phyloP scores from a whole-genome alignment of 2,329 filamentous ascomycete species.

The Cercospora citrullina region DNA sequence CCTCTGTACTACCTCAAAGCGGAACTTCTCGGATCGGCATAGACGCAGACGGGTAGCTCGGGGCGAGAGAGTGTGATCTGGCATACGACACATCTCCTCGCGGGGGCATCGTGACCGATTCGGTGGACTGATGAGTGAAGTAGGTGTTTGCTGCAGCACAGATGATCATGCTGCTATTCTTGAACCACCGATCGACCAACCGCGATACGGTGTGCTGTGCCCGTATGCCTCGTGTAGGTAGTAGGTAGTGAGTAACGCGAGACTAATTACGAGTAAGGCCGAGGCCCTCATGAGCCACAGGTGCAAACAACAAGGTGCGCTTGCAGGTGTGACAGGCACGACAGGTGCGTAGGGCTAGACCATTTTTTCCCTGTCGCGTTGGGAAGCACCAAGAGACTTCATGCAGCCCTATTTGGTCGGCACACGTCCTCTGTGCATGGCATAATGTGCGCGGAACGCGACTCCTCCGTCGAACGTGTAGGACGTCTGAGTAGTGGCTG shows the following conservation, averaged over 20 bases:
- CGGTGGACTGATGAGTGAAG: not conserved
- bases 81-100: not conserved
- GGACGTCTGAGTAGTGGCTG: not conserved
- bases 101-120: not conserved
- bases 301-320: not conserved
- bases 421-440: not conserved
- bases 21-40: not conserved
- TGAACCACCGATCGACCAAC: not conserved
- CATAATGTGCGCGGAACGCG: not conserved
- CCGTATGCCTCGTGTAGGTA: not conserved
- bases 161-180: not conserved
- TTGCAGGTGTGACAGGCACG: not conserved
- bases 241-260: not conserved
- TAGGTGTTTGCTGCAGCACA: not conserved
- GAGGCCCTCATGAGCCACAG: not conserved
- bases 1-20: not conserved
- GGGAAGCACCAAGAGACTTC: not conserved
- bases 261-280: not conserved
- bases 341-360: not conserved
- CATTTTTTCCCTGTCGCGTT: not conserved
- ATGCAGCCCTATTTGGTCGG: not conserved
- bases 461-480: not conserved
- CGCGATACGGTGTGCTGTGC: not conserved
- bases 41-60: not conserved
- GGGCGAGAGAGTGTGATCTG: not conserved